These are phyloP conservation scores for Botrytis byssoidea DNA, from an alignment of 2,329 filamentous ascomycete species.

Conservation along the genomic window DNA sequence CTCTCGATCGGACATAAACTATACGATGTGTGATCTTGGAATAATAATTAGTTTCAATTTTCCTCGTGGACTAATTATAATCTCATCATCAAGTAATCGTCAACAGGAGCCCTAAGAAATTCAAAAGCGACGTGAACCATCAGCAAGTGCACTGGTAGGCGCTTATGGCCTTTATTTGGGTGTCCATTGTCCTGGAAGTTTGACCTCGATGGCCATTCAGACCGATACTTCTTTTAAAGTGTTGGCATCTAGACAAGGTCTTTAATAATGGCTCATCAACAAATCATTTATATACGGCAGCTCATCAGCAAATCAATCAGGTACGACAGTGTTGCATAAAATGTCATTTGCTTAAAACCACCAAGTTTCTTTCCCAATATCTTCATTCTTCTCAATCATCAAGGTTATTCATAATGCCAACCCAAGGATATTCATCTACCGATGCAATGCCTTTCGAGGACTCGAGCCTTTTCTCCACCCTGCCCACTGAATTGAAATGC, in stretches of 20 bases:
- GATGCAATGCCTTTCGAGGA: no score
- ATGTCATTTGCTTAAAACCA: not conserved
- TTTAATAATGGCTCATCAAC: no score
- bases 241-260: not conserved
- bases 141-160: not conserved
- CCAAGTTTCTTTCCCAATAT: not conserved
- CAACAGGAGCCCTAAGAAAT: not conserved
- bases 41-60: accelerated
- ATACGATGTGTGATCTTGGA: accelerated
- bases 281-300: not conserved
- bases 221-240: not conserved
- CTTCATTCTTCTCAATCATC: no score
- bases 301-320: not conserved
- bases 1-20: not conserved
- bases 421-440: no score
- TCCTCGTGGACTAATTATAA: accelerated
- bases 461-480: not conserved
- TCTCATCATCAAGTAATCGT: no score
- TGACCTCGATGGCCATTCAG: not conserved
- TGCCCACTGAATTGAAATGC: conserved; percentile 15
- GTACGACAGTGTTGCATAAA: no score
- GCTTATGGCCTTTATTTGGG: not conserved
- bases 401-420: not conserved
- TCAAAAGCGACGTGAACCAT: no score
- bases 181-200: no score